These are phyloP conservation scores for Candida ortonii DNA, from an alignment of 805 yeast species.

Conservation along the genomic window DNA sequence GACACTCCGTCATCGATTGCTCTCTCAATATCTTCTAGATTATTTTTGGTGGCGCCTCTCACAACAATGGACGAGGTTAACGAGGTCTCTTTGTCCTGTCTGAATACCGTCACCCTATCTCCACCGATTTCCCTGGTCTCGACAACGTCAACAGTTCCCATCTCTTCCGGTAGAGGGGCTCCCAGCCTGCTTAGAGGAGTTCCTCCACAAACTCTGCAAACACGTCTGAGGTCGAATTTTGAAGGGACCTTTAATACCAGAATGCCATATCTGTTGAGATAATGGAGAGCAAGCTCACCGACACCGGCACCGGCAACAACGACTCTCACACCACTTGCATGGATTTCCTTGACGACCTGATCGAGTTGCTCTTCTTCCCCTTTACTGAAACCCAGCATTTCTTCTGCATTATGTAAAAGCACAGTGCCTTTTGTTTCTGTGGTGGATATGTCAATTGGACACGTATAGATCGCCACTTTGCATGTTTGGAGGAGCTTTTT, in stretches of 20 bases:
- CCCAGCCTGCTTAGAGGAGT: constrained; percentile 92
- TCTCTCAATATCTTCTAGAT: constrained; percentile 91
- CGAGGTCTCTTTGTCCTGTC: constrained; percentile 66
- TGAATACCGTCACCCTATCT: constrained; percentile 91
- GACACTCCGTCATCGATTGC: constrained; percentile 97
- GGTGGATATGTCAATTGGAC: constrained; percentile 91
- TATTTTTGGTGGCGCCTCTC: constrained; percentile 95
- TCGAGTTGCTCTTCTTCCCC: constrained; percentile 96
- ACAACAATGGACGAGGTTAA: constrained; percentile 89
- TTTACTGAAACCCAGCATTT: constrained; percentile 92
- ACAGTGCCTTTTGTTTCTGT: constrained; percentile 99
- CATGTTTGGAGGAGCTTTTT: constrained; percentile 61
- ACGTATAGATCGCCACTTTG: constrained; percentile 88
- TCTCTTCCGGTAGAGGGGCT: constrained; percentile 92
- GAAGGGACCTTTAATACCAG: constrained; percentile 87
- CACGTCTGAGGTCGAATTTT: constrained; percentile 89
- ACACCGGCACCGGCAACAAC: constrained; percentile 92
- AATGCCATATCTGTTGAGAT: constrained; percentile 80
- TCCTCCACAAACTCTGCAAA: constrained; percentile 96
- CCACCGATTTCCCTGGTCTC: constrained; percentile 96
- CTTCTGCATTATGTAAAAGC: constrained; percentile 90
- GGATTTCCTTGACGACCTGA: constrained; percentile 74
- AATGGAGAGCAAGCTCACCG: constrained; percentile 92
- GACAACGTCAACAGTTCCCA: constrained; percentile 83
- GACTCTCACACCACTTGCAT: constrained; percentile 81